phyloP scores from a whole-genome alignment of 805 yeast species.

The Saturnispora hagleri region DNA sequence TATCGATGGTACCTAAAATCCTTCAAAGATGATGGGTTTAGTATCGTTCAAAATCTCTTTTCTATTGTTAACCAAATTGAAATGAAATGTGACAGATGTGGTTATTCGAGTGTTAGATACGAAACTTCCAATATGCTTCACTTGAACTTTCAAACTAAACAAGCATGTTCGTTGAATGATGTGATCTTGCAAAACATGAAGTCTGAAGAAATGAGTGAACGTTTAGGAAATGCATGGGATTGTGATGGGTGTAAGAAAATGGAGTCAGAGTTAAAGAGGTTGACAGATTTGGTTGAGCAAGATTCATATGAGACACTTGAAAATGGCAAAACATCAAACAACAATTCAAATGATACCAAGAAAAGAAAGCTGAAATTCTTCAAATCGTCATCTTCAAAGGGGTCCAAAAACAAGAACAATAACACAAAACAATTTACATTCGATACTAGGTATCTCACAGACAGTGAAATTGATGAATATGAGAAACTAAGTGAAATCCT shows the following conservation, averaged over 20 bases:
- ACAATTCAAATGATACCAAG: constrained; percentile 22
- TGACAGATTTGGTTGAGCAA: constrained; percentile 7
- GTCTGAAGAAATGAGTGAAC: constrained; percentile 53
- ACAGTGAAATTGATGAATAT: constrained; percentile 17
- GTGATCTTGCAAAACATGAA: constrained; percentile 53
- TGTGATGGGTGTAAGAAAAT: constrained; percentile 59
- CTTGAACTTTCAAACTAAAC: constrained; percentile 20
- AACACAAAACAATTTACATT: background rate
- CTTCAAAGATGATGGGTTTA: constrained; percentile 47
- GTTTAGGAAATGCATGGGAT: constrained; percentile 71
- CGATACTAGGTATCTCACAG: constrained; percentile 12
- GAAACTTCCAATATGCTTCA: constrained; percentile 27
- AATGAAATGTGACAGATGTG: constrained; percentile 56
- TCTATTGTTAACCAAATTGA: constrained; percentile 68
- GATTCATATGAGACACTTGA: background rate
- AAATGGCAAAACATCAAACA: background rate
- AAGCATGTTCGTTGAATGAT: constrained; percentile 37
- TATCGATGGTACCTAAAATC: constrained; percentile 45
- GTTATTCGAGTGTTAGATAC: constrained; percentile 48
- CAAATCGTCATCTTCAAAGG: constrained; percentile 9
- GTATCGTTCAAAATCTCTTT: constrained; percentile 57
- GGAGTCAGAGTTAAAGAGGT: constrained; percentile 11
- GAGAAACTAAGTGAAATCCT: constrained; percentile 14
- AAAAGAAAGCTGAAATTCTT: constrained; percentile 10
- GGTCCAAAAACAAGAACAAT: constrained; percentile 8